phyloP scores from a whole-genome alignment of 202 grass and related monocot genomes.

The Musa balbisiana region DNA sequence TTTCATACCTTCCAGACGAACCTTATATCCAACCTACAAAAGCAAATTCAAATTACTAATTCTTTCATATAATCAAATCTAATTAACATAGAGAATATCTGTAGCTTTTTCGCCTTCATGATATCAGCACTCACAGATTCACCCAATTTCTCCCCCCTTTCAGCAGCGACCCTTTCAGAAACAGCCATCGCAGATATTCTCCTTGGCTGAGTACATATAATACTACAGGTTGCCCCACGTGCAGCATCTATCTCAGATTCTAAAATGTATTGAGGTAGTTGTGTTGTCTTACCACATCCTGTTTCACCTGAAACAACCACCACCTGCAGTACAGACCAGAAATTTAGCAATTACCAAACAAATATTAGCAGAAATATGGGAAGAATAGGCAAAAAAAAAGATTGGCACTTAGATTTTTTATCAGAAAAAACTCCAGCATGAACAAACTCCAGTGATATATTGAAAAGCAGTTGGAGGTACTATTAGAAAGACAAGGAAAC shows the following conservation, averaged over 20 bases:
- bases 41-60: not conserved
- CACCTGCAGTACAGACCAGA: constrained; percentile 53
- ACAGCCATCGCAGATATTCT: constrained; percentile 95
- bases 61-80: constrained; percentile 24
- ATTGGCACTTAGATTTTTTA: not conserved
- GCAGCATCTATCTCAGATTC: constrained; percentile 94
- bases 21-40: constrained; percentile 95
- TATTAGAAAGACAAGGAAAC: not conserved
- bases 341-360: not conserved
- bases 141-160: constrained; percentile 95
- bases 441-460: not conserved
- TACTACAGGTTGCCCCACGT: constrained; percentile 71
- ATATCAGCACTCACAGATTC: constrained; percentile 58
- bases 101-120: not conserved
- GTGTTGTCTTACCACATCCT: constrained; percentile 95
- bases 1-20: constrained; percentile 93
- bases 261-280: constrained; percentile 92
- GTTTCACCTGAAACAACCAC: constrained; percentile 96
- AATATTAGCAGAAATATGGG: not conserved
- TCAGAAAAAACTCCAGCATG: not conserved
- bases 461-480: not conserved
- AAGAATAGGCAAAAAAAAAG: not conserved
- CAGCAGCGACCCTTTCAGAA: constrained; percentile 92
- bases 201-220: constrained; percentile 96
- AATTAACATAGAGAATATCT: not conserved